Percentiles rank a stretch among this genome's conserved stretches.
phyloP scores from a whole-genome alignment of 192 early-diverging fungal genomes.

The Phlyctochytrium bullatum region DNA sequence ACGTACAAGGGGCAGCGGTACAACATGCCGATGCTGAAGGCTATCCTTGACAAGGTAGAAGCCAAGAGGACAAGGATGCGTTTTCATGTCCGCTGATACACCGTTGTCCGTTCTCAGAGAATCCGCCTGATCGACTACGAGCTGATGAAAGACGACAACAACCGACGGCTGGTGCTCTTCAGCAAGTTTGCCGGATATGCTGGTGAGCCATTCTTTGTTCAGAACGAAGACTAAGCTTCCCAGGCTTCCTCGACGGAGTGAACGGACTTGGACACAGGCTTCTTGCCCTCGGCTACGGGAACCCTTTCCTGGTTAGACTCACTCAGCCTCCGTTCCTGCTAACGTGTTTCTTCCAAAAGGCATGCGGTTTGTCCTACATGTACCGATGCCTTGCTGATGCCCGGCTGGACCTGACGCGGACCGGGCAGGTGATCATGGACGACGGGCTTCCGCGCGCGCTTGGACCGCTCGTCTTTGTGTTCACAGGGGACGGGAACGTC shows the following conservation, averaged over 20 bases:
- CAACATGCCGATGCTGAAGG: conserved; percentile 88
- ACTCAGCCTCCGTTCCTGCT: neutral
- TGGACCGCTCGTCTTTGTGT: conserved; percentile 85
- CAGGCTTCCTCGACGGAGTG: conserved; percentile 75
- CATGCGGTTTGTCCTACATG: conserved; percentile 31
- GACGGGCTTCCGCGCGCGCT: conserved; percentile 86
- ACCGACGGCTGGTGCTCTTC: conserved; percentile 84
- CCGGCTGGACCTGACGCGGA: conserved; percentile 51
- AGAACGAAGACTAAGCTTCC: neutral
- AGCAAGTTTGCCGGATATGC: conserved; percentile 93
- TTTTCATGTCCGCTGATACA: too few species aligned
- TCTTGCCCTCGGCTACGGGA: conserved; percentile 87
- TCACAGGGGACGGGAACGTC: conserved; percentile 92
- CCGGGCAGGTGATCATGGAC: conserved; percentile 79
- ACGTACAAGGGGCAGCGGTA: conserved; percentile 96
- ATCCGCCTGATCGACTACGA: conserved; percentile 96
- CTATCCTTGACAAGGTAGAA: conserved; percentile 81
- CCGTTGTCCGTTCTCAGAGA: conserved; percentile 42
- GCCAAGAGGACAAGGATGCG: too few species aligned
- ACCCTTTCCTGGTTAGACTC: conserved; percentile 79
- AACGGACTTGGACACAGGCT: conserved; percentile 90
- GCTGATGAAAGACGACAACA: conserved; percentile 74
- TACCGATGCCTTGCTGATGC: conserved; percentile 55
- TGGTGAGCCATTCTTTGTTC: conserved; percentile 43
- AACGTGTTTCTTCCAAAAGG: neutral